Conservation (phyloP, 83 land plant genomes). For the Diphasiastrum complanatum region DNA sequence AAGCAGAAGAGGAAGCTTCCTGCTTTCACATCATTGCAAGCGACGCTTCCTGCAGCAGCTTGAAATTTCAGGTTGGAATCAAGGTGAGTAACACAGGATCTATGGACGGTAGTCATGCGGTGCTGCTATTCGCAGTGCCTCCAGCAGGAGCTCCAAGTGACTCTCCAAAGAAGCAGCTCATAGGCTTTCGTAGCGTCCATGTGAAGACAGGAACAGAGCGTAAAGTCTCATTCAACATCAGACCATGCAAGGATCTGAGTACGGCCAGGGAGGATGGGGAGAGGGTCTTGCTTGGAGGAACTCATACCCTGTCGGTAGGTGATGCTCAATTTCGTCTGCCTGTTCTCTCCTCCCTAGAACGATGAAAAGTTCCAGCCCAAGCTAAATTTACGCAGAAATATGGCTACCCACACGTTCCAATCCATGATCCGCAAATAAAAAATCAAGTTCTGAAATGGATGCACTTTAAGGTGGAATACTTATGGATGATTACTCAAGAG, state of each 20-base stretch:
- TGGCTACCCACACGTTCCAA: too few species aligned
- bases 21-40: constrained; percentile 4
- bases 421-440: too few species aligned
- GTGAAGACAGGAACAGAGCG: constrained; percentile 2
- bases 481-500: too few species aligned
- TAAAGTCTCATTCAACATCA: constrained; percentile 18
- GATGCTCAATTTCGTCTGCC: too few species aligned
- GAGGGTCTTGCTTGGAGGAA: constrained; percentile 27
- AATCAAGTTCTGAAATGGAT: too few species aligned
- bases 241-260: constrained; percentile 33
- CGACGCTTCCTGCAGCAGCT: constrained; percentile 7
- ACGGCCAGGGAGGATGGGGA: constrained; percentile 26
- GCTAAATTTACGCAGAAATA: too few species aligned
- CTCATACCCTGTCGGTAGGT: constrained; percentile 30
- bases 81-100: constrained; percentile 24
- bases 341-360: too few species aligned
- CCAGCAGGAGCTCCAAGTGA: too few species aligned
- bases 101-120: constrained; percentile 25
- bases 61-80: constrained; percentile 10
- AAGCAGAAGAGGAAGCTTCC: too few species aligned
- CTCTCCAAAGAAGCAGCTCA: constrained; percentile 23
- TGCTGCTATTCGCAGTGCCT: constrained; percentile 25
- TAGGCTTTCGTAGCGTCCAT: constrained; percentile 32
- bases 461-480: too few species aligned
- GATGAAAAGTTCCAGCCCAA: too few species aligned